Conservation (phyloP, 495 filamentous ascomycete genomes). For the Aspergillus incahuasiensis region DNA sequence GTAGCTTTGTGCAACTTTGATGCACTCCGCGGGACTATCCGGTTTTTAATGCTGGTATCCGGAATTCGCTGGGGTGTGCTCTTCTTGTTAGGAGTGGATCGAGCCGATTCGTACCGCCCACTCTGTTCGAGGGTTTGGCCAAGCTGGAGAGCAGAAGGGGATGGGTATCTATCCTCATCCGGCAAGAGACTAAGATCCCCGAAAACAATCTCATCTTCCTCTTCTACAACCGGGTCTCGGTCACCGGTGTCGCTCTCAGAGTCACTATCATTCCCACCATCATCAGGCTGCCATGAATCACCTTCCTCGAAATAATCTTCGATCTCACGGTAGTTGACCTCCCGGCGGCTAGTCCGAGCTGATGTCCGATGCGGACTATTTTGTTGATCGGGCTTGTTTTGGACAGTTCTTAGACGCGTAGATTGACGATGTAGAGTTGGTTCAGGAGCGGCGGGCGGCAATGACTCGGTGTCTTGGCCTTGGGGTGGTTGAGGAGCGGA, state of each 20-base stretch:
- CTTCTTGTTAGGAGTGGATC: neutral
- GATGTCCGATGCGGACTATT: neutral
- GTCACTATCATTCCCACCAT: neutral
- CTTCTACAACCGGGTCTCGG: neutral
- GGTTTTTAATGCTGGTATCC: neutral
- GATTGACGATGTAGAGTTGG: slow-evolving; percentile 7
- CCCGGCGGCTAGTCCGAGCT: neutral
- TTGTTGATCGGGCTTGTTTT: neutral
- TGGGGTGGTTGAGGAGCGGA: neutral
- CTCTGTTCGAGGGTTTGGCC: neutral
- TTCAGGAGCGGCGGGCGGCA: neutral
- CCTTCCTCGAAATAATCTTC: neutral
- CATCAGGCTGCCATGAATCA: neutral
- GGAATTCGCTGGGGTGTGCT: neutral
- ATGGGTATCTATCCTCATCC: neutral
- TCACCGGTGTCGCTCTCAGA: neutral
- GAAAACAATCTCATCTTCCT: neutral
- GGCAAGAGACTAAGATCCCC: neutral
- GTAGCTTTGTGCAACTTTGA: neutral
- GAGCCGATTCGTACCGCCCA: neutral
- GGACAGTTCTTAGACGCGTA: neutral
- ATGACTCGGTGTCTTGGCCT: neutral
- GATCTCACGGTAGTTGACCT: neutral
- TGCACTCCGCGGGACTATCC: neutral
- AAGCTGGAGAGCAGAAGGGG: neutral